Percentiles rank a stretch among this genome's conserved stretches.
These are phyloP conservation scores for Heliamphora pulchella DNA, from an alignment of 179 eudicot species.

Conservation along the genomic window DNA sequence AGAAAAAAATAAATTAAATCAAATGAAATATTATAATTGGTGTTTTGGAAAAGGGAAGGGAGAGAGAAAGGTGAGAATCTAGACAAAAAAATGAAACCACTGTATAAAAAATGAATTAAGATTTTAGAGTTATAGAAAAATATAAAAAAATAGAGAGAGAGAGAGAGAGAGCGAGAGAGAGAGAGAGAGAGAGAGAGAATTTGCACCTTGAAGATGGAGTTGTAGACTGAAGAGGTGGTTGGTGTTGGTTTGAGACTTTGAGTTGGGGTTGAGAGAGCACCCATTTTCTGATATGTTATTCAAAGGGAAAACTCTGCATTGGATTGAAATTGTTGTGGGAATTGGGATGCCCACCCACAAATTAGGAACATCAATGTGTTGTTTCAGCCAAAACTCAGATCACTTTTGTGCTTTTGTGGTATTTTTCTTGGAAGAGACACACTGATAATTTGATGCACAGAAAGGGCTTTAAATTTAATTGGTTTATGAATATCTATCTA, in stretches of 20 bases:
- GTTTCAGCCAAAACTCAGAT: not conserved
- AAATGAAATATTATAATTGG: too few species aligned
- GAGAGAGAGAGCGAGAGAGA: too few species aligned
- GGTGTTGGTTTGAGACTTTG: conserved; percentile 11
- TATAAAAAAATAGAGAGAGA: too few species aligned
- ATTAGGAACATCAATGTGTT: too few species aligned
- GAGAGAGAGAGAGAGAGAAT: not conserved
- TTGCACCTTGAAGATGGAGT: conserved; percentile 11
- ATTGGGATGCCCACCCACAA: too few species aligned
- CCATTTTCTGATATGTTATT: conserved; percentile 6
- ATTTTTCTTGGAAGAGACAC: not conserved
- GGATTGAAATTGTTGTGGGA: too few species aligned
- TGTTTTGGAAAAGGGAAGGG: too few species aligned
- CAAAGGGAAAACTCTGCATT: not conserved
- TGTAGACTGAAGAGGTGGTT: conserved; percentile 6
- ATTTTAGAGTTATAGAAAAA: too few species aligned
- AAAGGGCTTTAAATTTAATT: not conserved
- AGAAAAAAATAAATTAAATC: too few species aligned
- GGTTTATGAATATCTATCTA: not conserved
- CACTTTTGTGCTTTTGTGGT: not conserved
- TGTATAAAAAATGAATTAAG: too few species aligned
- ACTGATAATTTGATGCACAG: not conserved
- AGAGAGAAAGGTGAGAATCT: too few species aligned
- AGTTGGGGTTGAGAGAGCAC: conserved; percentile 12
- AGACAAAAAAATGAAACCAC: too few species aligned